A percentile compares a stretch with the other conserved stretches of the same genome.
phyloP scores from a whole-genome alignment of 2,329 filamentous ascomycete species.

The Fusarium pininemorale region DNA sequence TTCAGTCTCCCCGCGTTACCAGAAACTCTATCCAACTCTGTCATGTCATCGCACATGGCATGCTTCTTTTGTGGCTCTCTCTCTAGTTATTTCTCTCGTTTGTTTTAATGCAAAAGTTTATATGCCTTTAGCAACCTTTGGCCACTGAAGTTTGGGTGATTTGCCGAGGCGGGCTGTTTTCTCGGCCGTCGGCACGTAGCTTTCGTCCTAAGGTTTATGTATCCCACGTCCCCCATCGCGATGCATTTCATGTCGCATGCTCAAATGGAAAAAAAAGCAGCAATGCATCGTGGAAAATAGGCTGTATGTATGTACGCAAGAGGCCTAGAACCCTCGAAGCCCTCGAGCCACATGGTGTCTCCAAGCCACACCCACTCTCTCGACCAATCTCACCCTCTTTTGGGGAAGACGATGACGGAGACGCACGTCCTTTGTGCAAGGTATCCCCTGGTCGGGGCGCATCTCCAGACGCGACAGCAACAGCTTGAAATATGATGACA shows the following conservation, averaged over 20 bases:
- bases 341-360: conserved; percentile 26
- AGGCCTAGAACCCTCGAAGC: conserved; percentile 23
- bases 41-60: conserved; percentile 19
- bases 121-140: neutral
- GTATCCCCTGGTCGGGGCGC: conserved; percentile 7
- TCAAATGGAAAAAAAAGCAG: neutral
- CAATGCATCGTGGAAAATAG: conserved; percentile 2
- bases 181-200: neutral
- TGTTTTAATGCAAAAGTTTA: conserved; percentile 12
- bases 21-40: conserved; percentile 16
- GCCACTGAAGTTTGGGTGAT: neutral
- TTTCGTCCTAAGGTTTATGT: neutral
- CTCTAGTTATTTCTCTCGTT: neutral
- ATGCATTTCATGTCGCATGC: conserved; percentile 1
- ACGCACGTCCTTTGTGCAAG: conserved; percentile 11
- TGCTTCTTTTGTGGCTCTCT: neutral
- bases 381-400: conserved; percentile 6
- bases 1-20: conserved; percentile 18
- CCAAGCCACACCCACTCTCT: conserved; percentile 6
- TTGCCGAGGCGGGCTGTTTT: neutral
- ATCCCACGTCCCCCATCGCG: neutral
- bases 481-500: conserved; percentile 25
- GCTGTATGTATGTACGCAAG: conserved; percentile 1
- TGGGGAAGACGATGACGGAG: conserved; percentile 19
- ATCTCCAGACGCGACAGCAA: conserved; percentile 2